These are phyloP conservation scores for Ogataea naganishii DNA, from an alignment of 805 yeast genomes.

Conservation along the genomic window DNA sequence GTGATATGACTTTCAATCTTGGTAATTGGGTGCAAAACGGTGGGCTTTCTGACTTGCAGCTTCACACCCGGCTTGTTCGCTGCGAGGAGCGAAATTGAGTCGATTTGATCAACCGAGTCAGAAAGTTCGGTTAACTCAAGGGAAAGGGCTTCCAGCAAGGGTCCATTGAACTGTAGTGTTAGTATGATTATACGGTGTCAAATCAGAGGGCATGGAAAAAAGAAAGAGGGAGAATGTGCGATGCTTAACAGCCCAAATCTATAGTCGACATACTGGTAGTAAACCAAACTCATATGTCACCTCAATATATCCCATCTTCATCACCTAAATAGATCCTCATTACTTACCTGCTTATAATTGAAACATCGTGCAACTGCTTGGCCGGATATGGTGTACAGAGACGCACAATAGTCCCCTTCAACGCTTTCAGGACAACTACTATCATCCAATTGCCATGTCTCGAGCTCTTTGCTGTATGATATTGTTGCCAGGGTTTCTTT, in stretches of 20 bases:
- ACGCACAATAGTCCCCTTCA: conserved; percentile 12
- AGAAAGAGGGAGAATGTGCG: no score
- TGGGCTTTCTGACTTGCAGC: conserved; percentile 5
- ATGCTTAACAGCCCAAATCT: no score
- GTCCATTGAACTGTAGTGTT: conserved; percentile 6
- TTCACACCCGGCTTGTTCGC: conserved; percentile 1
- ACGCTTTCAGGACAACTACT: neutral
- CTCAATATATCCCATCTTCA: neutral
- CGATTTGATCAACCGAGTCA: conserved; percentile 1
- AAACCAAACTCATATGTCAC: no score
- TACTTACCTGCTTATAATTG: conserved; percentile 12
- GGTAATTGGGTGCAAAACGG: conserved; percentile 8
- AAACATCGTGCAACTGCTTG: conserved; percentile 10
- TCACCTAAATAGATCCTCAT: neutral
- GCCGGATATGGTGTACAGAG: conserved; percentile 5
- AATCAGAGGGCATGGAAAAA: no score
- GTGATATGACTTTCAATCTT: conserved; percentile 3
- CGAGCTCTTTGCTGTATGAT: conserved; percentile 1
- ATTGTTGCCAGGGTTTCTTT: conserved; percentile 6
- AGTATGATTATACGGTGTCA: no score
- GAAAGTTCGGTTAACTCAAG: conserved; percentile 7
- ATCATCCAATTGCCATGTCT: conserved; percentile 4
- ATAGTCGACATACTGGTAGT: no score
- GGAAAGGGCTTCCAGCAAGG: conserved; percentile 10
- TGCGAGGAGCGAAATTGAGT: conserved; percentile 2